phyloP scores from a whole-genome alignment of 2,329 filamentous ascomycete genomes.

The Fusarium robinianum region DNA sequence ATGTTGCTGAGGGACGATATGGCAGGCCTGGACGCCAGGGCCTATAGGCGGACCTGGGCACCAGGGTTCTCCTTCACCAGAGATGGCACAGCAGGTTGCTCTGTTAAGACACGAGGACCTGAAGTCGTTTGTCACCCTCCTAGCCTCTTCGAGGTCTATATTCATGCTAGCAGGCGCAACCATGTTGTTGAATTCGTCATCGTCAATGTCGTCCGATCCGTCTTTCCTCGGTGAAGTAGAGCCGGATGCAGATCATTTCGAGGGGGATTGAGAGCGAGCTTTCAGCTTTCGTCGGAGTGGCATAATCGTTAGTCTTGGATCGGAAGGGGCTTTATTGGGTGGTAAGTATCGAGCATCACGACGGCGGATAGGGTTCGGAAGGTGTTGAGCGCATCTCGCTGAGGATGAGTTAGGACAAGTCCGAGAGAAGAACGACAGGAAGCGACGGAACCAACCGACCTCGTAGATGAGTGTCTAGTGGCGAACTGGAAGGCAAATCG shows the following conservation, averaged over 20 bases:
- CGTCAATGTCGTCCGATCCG: background rate
- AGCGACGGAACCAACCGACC: background rate
- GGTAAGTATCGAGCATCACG: constrained; percentile 12
- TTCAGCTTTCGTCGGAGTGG: constrained; percentile 1
- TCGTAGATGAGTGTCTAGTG: constrained; percentile 2
- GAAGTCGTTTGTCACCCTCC: background rate
- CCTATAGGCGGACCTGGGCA: constrained; percentile 11
- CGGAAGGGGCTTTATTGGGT: background rate
- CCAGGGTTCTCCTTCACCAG: constrained; percentile 20
- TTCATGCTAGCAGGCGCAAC: constrained; percentile 2
- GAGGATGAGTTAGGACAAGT: background rate
- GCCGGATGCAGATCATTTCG: constrained; percentile 3
- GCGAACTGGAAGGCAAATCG: background rate
- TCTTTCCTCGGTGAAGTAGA: constrained; percentile 7
- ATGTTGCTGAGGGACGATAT: constrained; percentile 28
- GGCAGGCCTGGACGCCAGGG: constrained; percentile 23
- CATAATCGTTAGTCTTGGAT: constrained; percentile 4
- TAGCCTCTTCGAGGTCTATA: background rate
- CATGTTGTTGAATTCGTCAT: background rate
- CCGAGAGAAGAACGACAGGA: background rate
- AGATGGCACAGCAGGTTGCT: constrained; percentile 13
- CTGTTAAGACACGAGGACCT: constrained; percentile 3
- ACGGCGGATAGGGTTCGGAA: constrained; percentile 6
- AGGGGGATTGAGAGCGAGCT: constrained; percentile 1
- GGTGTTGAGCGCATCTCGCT: constrained; percentile 9